phyloP scores from a whole-genome alignment of 352 stramenopile species.

The Plasmopara viticola region DNA sequence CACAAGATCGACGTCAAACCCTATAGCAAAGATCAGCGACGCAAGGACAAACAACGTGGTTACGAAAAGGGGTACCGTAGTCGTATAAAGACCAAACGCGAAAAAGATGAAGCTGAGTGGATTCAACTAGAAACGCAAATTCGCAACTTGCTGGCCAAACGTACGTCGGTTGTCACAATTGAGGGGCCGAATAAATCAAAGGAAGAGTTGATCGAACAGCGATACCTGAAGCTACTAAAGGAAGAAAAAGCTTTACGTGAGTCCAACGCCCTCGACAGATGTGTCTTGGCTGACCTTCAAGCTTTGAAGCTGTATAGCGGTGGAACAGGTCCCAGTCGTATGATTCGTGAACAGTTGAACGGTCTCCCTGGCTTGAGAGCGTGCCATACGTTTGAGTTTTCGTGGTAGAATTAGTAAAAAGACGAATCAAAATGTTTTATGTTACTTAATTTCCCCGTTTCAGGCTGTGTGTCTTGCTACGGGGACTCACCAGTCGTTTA shows the following conservation, averaged over 20 bases:
- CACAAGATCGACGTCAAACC: constrained; percentile 10
- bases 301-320: constrained; percentile 20
- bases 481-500: too few species aligned
- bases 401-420: constrained; percentile 14
- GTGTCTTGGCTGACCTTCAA: constrained; percentile 10
- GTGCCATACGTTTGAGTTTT: constrained; percentile 26
- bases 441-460: neutral
- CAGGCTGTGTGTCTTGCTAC: neutral
- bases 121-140: constrained; percentile 21
- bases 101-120: constrained; percentile 14
- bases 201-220: constrained; percentile 6
- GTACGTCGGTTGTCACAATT: constrained; percentile 12
- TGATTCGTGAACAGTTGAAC: constrained; percentile 24
- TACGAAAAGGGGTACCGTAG: constrained; percentile 32
- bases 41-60: constrained; percentile 30
- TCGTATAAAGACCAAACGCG: constrained; percentile 12
- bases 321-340: constrained; percentile 10
- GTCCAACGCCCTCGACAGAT: constrained; percentile 9
- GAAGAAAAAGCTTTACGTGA: constrained; percentile 21
- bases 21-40: constrained; percentile 11
- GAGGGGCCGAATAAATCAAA: neutral
- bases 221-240: constrained; percentile 18
- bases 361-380: constrained; percentile 15
- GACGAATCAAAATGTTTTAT: neutral
- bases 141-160: constrained; percentile 17